Base-by-base conservation (phyloP, 495 filamentous ascomycete species). In the Penicillium chermesinum region DNA sequence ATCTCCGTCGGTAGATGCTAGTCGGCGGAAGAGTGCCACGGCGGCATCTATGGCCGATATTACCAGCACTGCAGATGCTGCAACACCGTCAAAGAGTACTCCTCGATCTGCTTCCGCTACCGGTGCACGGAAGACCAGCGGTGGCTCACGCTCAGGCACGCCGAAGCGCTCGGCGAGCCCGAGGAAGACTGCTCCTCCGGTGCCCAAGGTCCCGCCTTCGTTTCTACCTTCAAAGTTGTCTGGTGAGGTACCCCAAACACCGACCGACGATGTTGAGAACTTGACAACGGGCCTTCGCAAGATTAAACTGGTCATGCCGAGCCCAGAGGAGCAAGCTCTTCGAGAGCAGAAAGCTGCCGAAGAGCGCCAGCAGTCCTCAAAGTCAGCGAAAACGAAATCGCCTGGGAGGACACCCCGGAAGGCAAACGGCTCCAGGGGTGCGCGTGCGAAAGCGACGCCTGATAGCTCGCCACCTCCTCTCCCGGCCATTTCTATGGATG, bases 301-400 rank as follows among this genome's bases (percentile, higher is more conserved):
- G 21, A 82, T 94, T 53, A 91, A 84, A 55, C 72, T 94, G 39
- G 87, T 82, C 36, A 71, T 91, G 34, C 73, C 87, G 0, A 80
- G 85, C 0, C 80, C 84, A 18, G 82, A 88, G 47, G 83, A 88
- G 57, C 76, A 84, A 45, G 85, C 86, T 27, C 78, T 77, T 5
- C 69, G 75, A 22, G 76, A 81, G 55, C 66, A 63, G 20, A 67
- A 72, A 40, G 59, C 64, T 7, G 65, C 49, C 14, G 70, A 73
- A 54, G 68, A 61, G 46, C 50, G 62, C 19, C 61, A 60, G 38
- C 41, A 3, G 33, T 41, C 7, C 20, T 48, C n/a, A 62, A 55
- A 14, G 14, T 17, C 49, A 10, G 46, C 39, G 8, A 36, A 48
- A 32, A 52, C 57, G 0, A 67, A 63, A 50, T 46, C 62, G 14